A percentile compares a stretch with the other conserved stretches of the same genome.
These are phyloP conservation scores for Royoungia palumana DNA, from an alignment of 768 basidiomycete genomes.

Conservation along the genomic window DNA sequence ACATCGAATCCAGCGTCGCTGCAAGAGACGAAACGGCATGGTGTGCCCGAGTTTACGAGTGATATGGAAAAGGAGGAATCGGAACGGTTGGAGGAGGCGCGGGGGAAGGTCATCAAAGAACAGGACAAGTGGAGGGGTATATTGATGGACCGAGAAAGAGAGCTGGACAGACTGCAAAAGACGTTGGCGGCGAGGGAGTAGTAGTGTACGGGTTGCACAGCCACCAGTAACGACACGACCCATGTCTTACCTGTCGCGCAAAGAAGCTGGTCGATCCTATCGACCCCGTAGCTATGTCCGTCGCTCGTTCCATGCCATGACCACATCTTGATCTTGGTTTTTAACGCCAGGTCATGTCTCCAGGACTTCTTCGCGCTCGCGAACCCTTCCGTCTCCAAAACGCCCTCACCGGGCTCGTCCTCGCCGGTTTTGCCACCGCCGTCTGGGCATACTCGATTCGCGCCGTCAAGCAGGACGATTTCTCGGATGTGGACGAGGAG, in stretches of 20 bases:
- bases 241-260: constrained; percentile 38
- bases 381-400: constrained; percentile 80
- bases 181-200: constrained; percentile 25
- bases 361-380: constrained; percentile 83
- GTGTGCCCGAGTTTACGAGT: constrained; percentile 79
- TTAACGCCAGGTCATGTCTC: constrained; percentile 70
- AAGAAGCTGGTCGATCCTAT: constrained; percentile 35
- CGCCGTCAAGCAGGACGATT: constrained; percentile 92
- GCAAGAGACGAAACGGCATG: constrained; percentile 58
- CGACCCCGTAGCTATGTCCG: constrained; percentile 38
- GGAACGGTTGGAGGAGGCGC: constrained; percentile 73
- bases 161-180: constrained; percentile 67
- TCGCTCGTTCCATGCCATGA: neutral
- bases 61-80: constrained; percentile 87
- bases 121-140: constrained; percentile 67
- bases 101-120: constrained; percentile 66
- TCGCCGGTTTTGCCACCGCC: constrained; percentile 72
- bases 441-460: constrained; percentile 93
- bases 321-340: neutral
- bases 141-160: constrained; percentile 80
- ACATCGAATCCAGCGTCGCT: constrained; percentile 55
- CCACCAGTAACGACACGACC: constrained; percentile 3
- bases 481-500: constrained; percentile 82
- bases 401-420: constrained; percentile 66
- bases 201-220: constrained; percentile 4